Evolutionary conservation across 1,284 basidiomycete genomes (phyloP).

Genomic region (Malassezia furfur): DNA sequence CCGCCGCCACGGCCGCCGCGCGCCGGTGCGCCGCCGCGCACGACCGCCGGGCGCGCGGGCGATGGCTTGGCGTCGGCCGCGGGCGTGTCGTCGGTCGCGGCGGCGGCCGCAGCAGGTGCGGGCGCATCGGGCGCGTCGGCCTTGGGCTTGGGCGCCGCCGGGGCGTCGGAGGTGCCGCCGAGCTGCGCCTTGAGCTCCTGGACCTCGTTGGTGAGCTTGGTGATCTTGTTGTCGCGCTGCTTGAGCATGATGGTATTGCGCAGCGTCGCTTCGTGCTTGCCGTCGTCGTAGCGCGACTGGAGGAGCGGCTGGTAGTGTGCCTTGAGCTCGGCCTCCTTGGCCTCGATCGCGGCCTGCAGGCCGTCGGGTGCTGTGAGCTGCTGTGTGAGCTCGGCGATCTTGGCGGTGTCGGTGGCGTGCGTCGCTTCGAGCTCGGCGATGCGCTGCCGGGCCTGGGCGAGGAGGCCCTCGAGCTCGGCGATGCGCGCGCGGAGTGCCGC

Average conservation of each 20-base stretch:
- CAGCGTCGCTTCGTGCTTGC: slow-evolving; percentile 45
- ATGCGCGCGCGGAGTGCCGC: slow-evolving; percentile 5
- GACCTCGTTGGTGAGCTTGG: slow-evolving; percentile 38
- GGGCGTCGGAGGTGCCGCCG: background rate
- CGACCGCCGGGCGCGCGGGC: slow-evolving; percentile 14
- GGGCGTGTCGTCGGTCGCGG: background rate
- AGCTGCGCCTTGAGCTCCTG: slow-evolving; percentile 33
- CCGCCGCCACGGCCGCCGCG: slow-evolving; percentile 6
- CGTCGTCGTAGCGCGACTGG: slow-evolving; percentile 41
- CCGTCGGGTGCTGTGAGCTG: slow-evolving; percentile 25
- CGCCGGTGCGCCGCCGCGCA: slow-evolving; percentile 11
- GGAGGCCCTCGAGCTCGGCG: slow-evolving; percentile 11
- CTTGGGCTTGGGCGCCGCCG: background rate
- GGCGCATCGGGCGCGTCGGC: background rate
- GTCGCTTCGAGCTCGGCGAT: slow-evolving; percentile 36
- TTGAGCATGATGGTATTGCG: slow-evolving; percentile 43
- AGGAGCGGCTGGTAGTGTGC: slow-evolving; percentile 31
- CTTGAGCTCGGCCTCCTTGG: slow-evolving; percentile 36
- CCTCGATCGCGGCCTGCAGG: slow-evolving; percentile 28
- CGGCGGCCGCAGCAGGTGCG: background rate
- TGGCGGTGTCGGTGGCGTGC: slow-evolving; percentile 12
- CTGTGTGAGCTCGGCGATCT: background rate
- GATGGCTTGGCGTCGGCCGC: background rate
- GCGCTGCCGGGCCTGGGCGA: slow-evolving; percentile 20
- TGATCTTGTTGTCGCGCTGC: slow-evolving; percentile 43